These are phyloP conservation scores for Talaromyces sp. DNA, from an alignment of 2,329 filamentous ascomycete species.

Conservation along the genomic window DNA sequence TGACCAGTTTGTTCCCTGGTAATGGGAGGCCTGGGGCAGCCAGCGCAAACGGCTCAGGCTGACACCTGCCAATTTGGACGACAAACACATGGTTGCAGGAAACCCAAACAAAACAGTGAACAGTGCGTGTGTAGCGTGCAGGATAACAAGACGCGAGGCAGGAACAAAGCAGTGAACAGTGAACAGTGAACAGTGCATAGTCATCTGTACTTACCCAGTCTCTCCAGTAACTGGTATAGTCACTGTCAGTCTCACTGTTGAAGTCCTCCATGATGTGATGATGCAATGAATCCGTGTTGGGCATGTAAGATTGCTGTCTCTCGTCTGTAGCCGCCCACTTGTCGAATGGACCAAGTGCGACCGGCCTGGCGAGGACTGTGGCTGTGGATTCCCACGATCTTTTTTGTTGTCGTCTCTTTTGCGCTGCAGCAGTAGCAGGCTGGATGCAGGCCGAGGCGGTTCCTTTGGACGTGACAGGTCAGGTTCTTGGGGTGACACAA, in stretches of 20 bases:
- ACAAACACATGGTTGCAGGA: background rate
- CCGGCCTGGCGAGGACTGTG: slow-evolving; percentile 12
- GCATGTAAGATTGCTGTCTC: background rate
- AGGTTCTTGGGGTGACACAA: background rate
- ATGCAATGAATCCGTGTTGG: background rate
- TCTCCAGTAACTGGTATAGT: slow-evolving; percentile 98
- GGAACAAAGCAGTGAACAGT: background rate
- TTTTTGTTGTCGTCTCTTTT: slow-evolving; percentile 1
- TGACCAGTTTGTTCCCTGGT: background rate
- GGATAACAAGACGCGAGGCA: background rate
- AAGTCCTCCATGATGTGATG: slow-evolving; percentile 78
- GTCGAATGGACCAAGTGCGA: slow-evolving; percentile 13
- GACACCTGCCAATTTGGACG: background rate
- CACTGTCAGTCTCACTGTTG: slow-evolving; percentile 94
- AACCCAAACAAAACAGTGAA: background rate
- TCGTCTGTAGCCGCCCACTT: slow-evolving; percentile 8
- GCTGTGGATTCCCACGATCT: background rate
- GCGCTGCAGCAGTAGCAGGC: slow-evolving; percentile 18
- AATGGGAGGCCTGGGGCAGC: background rate
- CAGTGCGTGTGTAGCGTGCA: background rate
- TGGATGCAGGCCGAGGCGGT: slow-evolving; percentile 9
- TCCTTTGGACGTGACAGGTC: background rate
- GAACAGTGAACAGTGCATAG: background rate
- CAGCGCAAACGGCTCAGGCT: background rate
- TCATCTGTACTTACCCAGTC: slow-evolving; percentile 75